These are phyloP conservation scores for Trichophyton mentagrophytes DNA, from an alignment of 2,329 filamentous ascomycete species.

Conservation along the genomic window DNA sequence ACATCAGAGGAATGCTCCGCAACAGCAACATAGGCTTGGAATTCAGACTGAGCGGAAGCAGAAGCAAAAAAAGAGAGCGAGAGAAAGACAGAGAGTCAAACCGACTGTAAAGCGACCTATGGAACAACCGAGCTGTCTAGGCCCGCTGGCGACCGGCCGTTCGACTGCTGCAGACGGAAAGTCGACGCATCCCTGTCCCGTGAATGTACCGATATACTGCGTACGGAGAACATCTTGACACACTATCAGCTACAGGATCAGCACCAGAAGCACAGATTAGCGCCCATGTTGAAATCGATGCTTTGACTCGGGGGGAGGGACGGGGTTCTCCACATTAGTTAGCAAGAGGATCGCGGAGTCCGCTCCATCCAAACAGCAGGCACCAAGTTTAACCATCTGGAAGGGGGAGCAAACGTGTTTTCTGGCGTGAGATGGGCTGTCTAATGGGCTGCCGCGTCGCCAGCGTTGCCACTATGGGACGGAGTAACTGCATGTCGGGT, in stretches of 20 bases:
- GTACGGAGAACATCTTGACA: neutral
- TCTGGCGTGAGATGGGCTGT: neutral
- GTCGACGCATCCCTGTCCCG: neutral
- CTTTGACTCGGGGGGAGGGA: neutral
- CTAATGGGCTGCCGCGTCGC: neutral
- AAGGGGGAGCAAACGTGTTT: conserved; percentile 1
- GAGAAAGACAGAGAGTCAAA: neutral
- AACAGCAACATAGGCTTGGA: neutral
- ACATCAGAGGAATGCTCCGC: neutral
- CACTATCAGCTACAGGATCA: neutral
- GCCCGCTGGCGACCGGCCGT: neutral
- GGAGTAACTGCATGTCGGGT: conserved; percentile 1
- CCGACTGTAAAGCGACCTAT: neutral
- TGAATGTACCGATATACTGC: neutral
- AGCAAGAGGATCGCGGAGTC: neutral
- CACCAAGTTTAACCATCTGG: neutral
- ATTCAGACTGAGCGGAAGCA: neutral
- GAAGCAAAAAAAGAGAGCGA: neutral
- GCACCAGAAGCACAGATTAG: neutral
- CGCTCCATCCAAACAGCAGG: neutral
- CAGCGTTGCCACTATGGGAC: neutral
- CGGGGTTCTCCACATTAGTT: neutral
- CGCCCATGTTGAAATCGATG: neutral
- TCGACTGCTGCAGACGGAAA: neutral
- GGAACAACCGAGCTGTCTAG: neutral